These are phyloP conservation scores for Eucalyptus polybractea DNA, from an alignment of 345 rosid genomes.

Conservation along the genomic window DNA sequence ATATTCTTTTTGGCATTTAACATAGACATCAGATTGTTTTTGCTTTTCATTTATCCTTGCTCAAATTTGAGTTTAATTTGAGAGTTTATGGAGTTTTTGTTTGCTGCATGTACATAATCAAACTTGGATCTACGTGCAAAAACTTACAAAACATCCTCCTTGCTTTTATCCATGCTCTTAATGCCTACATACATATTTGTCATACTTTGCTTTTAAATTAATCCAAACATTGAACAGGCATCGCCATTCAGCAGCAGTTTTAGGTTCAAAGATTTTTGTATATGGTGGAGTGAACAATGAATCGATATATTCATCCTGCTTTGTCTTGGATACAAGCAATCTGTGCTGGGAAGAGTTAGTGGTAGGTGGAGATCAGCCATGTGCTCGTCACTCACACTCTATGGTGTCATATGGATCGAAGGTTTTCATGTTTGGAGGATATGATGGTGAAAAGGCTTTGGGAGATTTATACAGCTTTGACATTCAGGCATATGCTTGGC, in stretches of 20 bases:
- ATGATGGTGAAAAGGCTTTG: conserved; percentile 57
- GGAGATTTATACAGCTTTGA: conserved; percentile 80
- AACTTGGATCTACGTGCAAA: not conserved
- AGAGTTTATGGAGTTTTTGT: not conserved
- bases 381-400: conserved; percentile 82
- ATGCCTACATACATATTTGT: not conserved
- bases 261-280: conserved; percentile 61
- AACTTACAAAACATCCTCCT: not conserved
- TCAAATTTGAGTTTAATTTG: not conserved
- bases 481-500: conserved; percentile 43
- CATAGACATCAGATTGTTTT: not conserved
- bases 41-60: not conserved
- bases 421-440: conserved; percentile 73
- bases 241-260: conserved; percentile 72
- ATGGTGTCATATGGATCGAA: conserved; percentile 60
- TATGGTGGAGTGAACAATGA: conserved; percentile 68
- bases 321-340: conserved; percentile 32
- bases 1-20: not conserved
- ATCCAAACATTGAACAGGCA: conserved; percentile 40
- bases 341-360: conserved; percentile 55
- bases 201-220: not conserved
- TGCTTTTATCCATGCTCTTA: not conserved
- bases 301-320: conserved; percentile 41
- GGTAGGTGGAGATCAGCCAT: conserved; percentile 47
- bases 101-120: not conserved